Percentiles rank a stretch among this genome's conserved stretches.
phyloP scores from a whole-genome alignment of 805 yeast species.

The Cyberlindnera suaveolens region DNA sequence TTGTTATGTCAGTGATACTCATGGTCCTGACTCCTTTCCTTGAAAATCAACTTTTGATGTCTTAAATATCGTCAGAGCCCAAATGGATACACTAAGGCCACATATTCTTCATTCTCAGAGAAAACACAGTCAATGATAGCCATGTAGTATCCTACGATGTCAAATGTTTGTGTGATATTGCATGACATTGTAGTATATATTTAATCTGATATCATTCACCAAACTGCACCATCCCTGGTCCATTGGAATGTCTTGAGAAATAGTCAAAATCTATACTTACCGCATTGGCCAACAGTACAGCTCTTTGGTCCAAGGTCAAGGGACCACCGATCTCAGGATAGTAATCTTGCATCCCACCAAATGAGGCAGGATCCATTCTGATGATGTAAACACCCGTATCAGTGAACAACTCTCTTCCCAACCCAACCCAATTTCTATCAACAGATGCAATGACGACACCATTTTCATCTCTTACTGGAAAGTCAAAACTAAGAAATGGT shows the following conservation, averaged over 20 bases:
- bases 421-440: conserved; percentile 92
- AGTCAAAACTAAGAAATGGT: conserved; percentile 79
- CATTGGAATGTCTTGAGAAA: conserved; percentile 80
- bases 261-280: conserved; percentile 93
- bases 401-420: conserved; percentile 87
- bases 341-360: conserved; percentile 47
- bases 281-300: conserved; percentile 80
- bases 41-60: too few species aligned
- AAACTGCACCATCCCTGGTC: conserved; percentile 25
- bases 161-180: not conserved
- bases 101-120: too few species aligned
- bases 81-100: too few species aligned
- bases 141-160: too few species aligned
- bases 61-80: too few species aligned
- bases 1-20: too few species aligned
- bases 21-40: too few species aligned
- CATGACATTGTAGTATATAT: not conserved
- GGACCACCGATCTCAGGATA: conserved; percentile 44
- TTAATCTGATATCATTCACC: conserved; percentile 4
- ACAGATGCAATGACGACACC: conserved; percentile 66
- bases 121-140: too few species aligned
- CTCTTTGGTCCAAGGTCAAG: conserved; percentile 75
- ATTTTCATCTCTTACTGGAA: conserved; percentile 60
- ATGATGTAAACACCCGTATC: conserved; percentile 91
- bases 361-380: conserved; percentile 71